Base-by-base conservation (phyloP, 2,329 filamentous ascomycete species). In the Penicillium psychrosexuale region DNA sequence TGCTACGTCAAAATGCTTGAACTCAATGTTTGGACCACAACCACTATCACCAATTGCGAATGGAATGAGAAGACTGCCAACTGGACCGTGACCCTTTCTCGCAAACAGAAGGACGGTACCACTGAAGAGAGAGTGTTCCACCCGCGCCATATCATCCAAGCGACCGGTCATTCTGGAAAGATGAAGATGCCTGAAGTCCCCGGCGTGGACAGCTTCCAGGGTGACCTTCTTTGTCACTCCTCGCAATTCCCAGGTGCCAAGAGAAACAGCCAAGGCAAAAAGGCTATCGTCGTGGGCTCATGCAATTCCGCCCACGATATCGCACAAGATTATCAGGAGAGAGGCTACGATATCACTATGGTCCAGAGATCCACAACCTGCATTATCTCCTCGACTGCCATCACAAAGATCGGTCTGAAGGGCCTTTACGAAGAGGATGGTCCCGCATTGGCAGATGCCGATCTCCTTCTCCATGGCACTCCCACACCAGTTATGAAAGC, bases 221-320 rank as follows among this genome's bases (percentile, higher is more conserved):
- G 37, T 15, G 37, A 39, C 3, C 37, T 39, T 22, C 37, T 39
- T 13, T 39, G 37, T 22, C 37, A 39, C 37, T 39, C 37, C 12
- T 39, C 37, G 11, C 37, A 39, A 22, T 39, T 39, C 12, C 37
- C 37, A 8, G 37, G 37, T 0, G 37, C 37, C 19, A 11, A 39
- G 12, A 39, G 11, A 22, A 22, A 39, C 22, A 3, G 37, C 37
- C 37, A 39, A 89, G 17, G 80, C 3, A 86, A 84, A 67, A 85
- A 82, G 56, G 86, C 83, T 0, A 72, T 89, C 1, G 81, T 90
- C 0, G 77, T 90, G 0, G 87, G 87, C 1, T 84, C 82, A 2
- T 87, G 85, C 69, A 89, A 88, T 69, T 87, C 84, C 0, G 84
- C 78, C 5, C 84, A 88, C 62, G 86, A 89, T 59, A 89, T 89